Percentiles rank a stretch among this genome's conserved stretches.
These are phyloP conservation scores for Pontederia paniculata DNA, from an alignment of 176 grass and related monocot genomes.

Conservation along the genomic window DNA sequence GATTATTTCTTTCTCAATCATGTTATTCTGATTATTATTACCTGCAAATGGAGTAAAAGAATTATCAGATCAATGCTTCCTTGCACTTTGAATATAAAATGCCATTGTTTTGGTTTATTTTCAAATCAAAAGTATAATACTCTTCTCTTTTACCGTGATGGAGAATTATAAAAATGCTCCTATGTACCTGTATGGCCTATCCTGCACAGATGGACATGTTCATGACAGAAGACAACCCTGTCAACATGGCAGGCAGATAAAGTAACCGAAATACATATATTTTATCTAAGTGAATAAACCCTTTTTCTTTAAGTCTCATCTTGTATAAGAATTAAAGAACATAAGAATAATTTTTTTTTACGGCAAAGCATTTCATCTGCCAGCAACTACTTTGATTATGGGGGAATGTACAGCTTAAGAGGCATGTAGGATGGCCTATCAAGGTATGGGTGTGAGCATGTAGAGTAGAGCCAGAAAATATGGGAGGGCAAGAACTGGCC, in stretches of 20 bases:
- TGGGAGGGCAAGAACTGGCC: conserved; percentile 50
- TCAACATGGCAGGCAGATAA: conserved; percentile 39
- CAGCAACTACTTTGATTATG: conserved; percentile 56
- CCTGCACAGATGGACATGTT: conserved; percentile 72
- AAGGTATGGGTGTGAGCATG: conserved; percentile 55
- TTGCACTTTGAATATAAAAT: no score
- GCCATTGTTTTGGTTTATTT: not conserved
- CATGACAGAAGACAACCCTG: conserved; percentile 52
- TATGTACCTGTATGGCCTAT: conserved; percentile 59
- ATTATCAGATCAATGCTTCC: no score
- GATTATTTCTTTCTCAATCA: no score
- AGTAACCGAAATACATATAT: conserved; percentile 43
- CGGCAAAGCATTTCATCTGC: conserved; percentile 66
- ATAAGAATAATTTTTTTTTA: conserved; percentile 6
- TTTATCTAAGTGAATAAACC: not conserved
- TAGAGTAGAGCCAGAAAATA: conserved; percentile 42
- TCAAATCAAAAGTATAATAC: not conserved
- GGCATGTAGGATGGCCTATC: conserved; percentile 39
- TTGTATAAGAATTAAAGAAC: not conserved
- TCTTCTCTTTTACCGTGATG: conserved; percentile 43
- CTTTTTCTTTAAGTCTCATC: conserved; percentile 7
- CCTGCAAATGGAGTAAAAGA: no score
- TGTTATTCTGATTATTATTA: no score
- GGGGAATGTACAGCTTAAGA: conserved; percentile 59
- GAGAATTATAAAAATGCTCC: conserved; percentile 73